Percentiles rank a stretch among this genome's conserved stretches.
phyloP scores from a whole-genome alignment of 352 stramenopile species.

The Globisporangium heterothallicum region DNA sequence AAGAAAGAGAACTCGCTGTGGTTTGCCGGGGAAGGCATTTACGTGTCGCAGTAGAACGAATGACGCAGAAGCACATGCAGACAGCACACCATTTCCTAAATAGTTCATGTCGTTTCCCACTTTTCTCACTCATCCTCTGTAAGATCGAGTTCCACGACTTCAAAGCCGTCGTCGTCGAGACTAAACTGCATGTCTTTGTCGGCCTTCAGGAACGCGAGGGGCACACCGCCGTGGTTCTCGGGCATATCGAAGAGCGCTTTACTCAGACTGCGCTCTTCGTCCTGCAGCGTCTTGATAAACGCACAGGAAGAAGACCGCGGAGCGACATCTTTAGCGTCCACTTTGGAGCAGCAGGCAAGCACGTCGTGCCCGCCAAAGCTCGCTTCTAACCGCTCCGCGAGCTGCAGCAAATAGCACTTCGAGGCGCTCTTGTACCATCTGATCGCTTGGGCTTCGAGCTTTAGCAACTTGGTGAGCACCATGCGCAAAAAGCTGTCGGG shows the following conservation, averaged over 20 bases:
- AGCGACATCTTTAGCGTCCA: too few species aligned
- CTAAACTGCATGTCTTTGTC: constrained; percentile 70
- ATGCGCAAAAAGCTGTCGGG: constrained; percentile 40
- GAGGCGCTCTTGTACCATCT: constrained; percentile 62
- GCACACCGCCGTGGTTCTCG: constrained; percentile 67
- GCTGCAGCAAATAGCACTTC: constrained; percentile 65
- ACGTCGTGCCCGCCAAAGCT: constrained; percentile 36
- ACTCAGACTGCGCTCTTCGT: constrained; percentile 44
- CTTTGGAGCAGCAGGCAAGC: constrained; percentile 36
- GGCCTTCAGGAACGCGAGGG: constrained; percentile 57
- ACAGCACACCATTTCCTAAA: constrained; percentile 4
- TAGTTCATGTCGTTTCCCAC: neutral
- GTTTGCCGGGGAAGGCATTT: constrained; percentile 81
- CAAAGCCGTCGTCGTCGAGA: constrained; percentile 79
- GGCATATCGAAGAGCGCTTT: constrained; percentile 66
- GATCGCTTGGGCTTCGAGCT: constrained; percentile 61
- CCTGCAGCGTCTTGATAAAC: constrained; percentile 42
- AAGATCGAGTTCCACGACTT: constrained; percentile 44
- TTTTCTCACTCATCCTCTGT: neutral
- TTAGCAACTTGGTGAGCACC: constrained; percentile 55
- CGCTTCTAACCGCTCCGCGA: constrained; percentile 46
- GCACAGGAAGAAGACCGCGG: constrained; percentile 20
- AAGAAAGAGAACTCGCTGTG: constrained; percentile 55
- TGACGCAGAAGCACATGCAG: neutral
- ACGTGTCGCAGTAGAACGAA: constrained; percentile 57